These are phyloP conservation scores for Cicer arietinum DNA, from an alignment of 306 rosid genomes.

Conservation along the genomic window DNA sequence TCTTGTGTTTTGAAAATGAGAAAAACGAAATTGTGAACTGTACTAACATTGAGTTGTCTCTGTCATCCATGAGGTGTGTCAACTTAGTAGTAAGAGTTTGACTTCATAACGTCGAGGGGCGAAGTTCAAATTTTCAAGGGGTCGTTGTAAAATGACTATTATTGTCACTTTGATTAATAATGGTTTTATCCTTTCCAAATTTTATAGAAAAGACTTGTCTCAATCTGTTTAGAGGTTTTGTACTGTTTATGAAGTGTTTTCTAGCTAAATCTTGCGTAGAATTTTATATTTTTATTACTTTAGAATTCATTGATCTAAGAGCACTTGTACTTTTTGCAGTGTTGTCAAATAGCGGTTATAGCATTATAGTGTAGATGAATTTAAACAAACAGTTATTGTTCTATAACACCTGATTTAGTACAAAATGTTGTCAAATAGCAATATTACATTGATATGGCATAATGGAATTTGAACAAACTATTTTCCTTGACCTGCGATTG, in stretches of 20 bases:
- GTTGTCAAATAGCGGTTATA: not conserved
- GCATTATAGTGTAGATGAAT: not conserved
- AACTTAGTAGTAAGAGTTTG: too few species aligned
- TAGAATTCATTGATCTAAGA: not conserved
- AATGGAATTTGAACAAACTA: not conserved
- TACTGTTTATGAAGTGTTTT: conserved; percentile 10
- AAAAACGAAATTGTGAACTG: not conserved
- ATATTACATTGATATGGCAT: not conserved
- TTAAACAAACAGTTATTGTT: not conserved
- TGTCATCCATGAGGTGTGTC: too few species aligned
- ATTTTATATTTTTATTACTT: not conserved
- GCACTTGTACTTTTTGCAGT: not conserved
- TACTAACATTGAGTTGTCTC: conserved; percentile 17
- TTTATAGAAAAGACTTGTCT: conserved; percentile 2
- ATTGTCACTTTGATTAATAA: too few species aligned
- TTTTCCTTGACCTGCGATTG: not conserved
- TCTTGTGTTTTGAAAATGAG: not conserved
- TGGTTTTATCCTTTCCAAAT: too few species aligned
- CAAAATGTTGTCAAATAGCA: not conserved
- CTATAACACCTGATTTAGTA: not conserved
- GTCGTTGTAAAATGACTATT: too few species aligned
- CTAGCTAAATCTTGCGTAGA: conserved; percentile 10
- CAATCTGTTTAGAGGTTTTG: conserved; percentile 18
- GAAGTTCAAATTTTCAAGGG: too few species aligned
- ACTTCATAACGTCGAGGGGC: too few species aligned